Percentiles rank a stretch among this genome's conserved stretches.
These are phyloP conservation scores for Angomonas desouzai DNA, from an alignment of 208 protist genomes.

Conservation along the genomic window DNA sequence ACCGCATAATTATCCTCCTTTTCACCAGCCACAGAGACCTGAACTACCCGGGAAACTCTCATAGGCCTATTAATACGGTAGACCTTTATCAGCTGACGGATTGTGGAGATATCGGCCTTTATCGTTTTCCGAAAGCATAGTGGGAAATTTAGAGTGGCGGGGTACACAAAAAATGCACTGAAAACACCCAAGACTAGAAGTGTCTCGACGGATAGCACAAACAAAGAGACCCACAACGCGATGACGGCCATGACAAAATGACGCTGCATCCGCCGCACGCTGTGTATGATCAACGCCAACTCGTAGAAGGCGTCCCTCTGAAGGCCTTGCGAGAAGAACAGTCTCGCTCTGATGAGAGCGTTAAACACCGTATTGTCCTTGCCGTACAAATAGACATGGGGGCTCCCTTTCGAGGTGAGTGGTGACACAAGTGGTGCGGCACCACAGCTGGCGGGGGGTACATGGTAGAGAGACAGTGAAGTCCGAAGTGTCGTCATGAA, in stretches of 20 bases:
- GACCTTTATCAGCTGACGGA: constrained; percentile 17
- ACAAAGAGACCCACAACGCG: constrained; percentile 19
- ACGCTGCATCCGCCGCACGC: constrained; percentile 28
- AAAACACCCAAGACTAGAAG: constrained; percentile 33
- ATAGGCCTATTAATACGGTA: constrained; percentile 25
- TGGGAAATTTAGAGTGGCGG: constrained; percentile 38
- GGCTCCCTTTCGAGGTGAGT: constrained; percentile 12
- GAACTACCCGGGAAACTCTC: constrained; percentile 32
- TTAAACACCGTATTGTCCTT: constrained; percentile 65
- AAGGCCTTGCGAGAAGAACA: constrained; percentile 78
- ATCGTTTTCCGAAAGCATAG: constrained; percentile 4
- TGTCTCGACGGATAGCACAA: constrained; percentile 46
- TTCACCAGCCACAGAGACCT: constrained; percentile 13
- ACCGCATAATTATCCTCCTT: background rate
- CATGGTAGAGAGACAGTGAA: constrained; percentile 48
- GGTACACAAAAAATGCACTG: constrained; percentile 43
- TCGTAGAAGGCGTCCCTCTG: constrained; percentile 82
- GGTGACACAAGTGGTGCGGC: constrained; percentile 19
- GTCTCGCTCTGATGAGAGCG: constrained; percentile 55
- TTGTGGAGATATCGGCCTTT: background rate
- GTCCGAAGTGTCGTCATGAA: constrained; percentile 37
- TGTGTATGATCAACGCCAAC: constrained; percentile 53
- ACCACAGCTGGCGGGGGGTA: constrained; percentile 24
- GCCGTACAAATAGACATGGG: constrained; percentile 65
- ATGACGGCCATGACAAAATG: constrained; percentile 22